Evolutionary conservation across 148 eudicot genomes (phyloP).

Genomic region (Talinum fruticosum): DNA sequence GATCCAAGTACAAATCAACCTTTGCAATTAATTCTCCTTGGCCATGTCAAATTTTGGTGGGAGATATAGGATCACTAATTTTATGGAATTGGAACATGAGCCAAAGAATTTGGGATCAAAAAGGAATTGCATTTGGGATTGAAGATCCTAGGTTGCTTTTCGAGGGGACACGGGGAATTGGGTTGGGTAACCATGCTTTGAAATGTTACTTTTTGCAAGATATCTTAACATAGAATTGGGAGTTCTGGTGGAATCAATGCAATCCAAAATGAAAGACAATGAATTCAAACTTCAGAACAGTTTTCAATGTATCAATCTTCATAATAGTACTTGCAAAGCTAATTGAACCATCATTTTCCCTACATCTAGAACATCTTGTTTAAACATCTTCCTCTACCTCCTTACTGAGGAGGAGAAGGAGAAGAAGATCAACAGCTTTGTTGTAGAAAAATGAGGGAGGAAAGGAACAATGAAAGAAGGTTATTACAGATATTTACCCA

Average conservation of each 20-base stretch:
- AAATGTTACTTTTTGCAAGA: too few species aligned
- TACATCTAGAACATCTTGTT: too few species aligned
- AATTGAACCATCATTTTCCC: background rate
- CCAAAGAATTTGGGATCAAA: background rate
- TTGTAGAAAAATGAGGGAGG: background rate
- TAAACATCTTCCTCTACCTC: too few species aligned
- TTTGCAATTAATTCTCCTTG: background rate
- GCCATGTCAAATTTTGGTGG: background rate
- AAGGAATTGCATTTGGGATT: background rate
- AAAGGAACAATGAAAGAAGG: background rate
- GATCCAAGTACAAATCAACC: background rate
- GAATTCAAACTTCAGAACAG: too few species aligned
- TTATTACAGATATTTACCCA: background rate
- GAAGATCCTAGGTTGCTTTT: background rate
- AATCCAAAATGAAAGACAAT: too few species aligned
- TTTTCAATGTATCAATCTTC: too few species aligned
- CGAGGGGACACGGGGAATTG: background rate
- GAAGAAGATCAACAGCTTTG: background rate
- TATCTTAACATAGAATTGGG: too few species aligned
- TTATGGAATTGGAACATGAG: background rate
- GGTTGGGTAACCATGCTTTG: too few species aligned
- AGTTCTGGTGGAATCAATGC: too few species aligned
- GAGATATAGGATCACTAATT: background rate
- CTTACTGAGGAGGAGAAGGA: too few species aligned
- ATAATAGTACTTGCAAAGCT: background rate